Percentiles rank a stretch among this genome's conserved stretches.
phyloP scores from a whole-genome alignment of 768 basidiomycete species.

The Leccinum subtestaceum region DNA sequence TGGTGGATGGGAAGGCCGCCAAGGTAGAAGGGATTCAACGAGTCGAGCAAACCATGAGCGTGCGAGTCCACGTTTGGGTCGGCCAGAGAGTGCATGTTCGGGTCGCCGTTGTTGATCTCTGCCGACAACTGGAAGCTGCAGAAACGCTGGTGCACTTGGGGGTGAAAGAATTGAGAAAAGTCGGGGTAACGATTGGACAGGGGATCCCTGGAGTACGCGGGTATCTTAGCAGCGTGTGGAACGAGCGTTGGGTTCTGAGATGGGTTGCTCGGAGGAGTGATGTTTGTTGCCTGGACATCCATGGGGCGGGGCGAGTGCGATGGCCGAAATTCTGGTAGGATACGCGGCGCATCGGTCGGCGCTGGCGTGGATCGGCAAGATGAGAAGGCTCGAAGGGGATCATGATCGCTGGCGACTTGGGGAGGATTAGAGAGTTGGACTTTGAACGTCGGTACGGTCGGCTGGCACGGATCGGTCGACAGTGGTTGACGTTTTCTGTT shows the following conservation, averaged over 20 bases:
- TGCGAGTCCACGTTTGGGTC: background rate
- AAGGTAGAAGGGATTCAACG: background rate
- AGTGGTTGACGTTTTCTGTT: constrained; percentile 2
- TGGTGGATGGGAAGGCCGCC: background rate
- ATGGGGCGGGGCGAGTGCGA: constrained; percentile 2
- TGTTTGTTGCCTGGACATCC: background rate
- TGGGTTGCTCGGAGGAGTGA: background rate
- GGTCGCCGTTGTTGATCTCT: background rate
- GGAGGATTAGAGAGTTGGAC: constrained; percentile 5
- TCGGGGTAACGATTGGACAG: constrained; percentile 32
- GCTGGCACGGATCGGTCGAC: background rate
- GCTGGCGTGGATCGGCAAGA: constrained; percentile 7
- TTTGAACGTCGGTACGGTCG: constrained; percentile 15
- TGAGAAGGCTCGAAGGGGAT: background rate
- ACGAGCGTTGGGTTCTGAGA: background rate
- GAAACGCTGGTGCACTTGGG: constrained; percentile 13
- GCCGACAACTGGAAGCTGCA: background rate
- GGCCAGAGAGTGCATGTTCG: background rate
- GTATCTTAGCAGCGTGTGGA: background rate
- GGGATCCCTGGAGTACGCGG: constrained; percentile 31
- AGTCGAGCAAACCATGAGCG: background rate
- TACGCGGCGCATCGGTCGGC: background rate
- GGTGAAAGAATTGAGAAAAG: constrained; percentile 32
- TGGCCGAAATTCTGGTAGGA: background rate
- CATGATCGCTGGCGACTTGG: background rate